These are phyloP conservation scores for Groenewaldozyma sp. DNA, from an alignment of 1,139 yeast species.

Conservation along the genomic window DNA sequence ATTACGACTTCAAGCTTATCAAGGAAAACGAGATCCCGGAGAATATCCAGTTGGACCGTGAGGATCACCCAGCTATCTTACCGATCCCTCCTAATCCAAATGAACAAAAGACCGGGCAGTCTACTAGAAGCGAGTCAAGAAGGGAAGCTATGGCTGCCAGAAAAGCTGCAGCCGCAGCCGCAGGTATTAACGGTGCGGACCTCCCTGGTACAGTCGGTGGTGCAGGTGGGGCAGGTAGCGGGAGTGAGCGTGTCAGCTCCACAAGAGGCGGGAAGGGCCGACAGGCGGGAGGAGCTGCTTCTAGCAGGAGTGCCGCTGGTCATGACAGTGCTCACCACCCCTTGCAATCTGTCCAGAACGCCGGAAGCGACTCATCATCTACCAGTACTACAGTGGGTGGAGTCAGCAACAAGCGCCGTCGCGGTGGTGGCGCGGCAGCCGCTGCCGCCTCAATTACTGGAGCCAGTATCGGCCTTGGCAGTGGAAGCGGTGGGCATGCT, in stretches of 20 bases:
- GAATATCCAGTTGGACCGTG: conserved; percentile 52
- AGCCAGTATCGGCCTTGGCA: conserved; percentile 4
- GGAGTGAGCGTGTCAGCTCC: too few species aligned
- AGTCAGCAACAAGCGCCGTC: conserved; percentile 4
- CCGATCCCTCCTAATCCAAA: conserved; percentile 9
- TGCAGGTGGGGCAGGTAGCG: conserved; percentile 10
- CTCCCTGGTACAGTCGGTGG: conserved; percentile 7
- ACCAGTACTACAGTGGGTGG: conserved; percentile 2
- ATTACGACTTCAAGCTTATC: conserved; percentile 67
- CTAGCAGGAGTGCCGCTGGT: too few species aligned
- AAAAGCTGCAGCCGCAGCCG: conserved; percentile 38
- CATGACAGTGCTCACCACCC: conserved; percentile 2
- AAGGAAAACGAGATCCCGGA: conserved; percentile 65
- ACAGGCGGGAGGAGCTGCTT: neutral
- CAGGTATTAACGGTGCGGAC: too few species aligned
- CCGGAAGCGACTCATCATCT: neutral
- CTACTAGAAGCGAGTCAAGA: conserved; percentile 52
- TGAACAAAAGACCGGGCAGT: conserved; percentile 17
- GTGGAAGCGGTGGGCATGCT: conserved; percentile 1
- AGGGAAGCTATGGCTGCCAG: conserved; percentile 90
- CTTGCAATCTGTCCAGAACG: neutral
- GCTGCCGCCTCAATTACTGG: conserved; percentile 10
- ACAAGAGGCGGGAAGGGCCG: conserved; percentile 1
- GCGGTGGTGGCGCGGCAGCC: conserved; percentile 1
- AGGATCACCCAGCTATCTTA: conserved; percentile 71